Conservation (phyloP, 208 protist genomes). For the Crithidia acanthocephali region DNA sequence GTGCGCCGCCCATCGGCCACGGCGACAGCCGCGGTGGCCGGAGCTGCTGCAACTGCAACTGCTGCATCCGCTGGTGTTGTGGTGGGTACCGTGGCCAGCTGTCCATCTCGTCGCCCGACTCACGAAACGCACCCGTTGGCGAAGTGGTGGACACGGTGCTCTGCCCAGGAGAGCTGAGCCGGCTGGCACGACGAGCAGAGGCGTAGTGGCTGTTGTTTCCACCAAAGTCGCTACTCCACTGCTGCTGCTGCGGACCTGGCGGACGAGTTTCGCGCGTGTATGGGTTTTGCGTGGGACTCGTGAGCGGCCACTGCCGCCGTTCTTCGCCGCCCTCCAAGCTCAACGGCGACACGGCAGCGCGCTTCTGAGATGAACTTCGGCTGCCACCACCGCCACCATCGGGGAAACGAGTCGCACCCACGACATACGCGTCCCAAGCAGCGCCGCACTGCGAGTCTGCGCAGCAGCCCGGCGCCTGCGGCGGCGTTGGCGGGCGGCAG, state of each 20-base stretch:
- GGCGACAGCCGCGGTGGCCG: neutral
- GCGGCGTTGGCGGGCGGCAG: neutral
- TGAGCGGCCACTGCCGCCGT: too few species aligned
- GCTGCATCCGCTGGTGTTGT: neutral
- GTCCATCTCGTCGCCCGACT: neutral
- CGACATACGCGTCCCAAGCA: neutral
- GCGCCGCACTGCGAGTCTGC: neutral
- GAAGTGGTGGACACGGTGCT: neutral
- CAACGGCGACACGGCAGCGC: too few species aligned
- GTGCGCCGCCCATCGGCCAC: neutral
- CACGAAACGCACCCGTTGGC: constrained; percentile 1
- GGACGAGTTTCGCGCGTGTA: too few species aligned
- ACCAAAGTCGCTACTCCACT: too few species aligned
- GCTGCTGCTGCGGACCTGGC: too few species aligned
- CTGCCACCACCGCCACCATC: too few species aligned
- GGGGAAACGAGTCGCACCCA: too few species aligned
- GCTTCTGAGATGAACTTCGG: too few species aligned
- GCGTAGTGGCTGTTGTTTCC: too few species aligned
- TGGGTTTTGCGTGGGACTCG: too few species aligned
- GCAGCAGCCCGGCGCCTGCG: constrained; percentile 9
- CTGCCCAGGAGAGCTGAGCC: neutral
- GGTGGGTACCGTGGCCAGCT: neutral
- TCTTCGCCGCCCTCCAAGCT: too few species aligned
- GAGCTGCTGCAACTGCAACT: neutral
- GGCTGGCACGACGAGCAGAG: neutral